Evolutionary conservation across 2,329 filamentous ascomycete species (phyloP).

Genomic region (Aspergillus chevalieri): DNA sequence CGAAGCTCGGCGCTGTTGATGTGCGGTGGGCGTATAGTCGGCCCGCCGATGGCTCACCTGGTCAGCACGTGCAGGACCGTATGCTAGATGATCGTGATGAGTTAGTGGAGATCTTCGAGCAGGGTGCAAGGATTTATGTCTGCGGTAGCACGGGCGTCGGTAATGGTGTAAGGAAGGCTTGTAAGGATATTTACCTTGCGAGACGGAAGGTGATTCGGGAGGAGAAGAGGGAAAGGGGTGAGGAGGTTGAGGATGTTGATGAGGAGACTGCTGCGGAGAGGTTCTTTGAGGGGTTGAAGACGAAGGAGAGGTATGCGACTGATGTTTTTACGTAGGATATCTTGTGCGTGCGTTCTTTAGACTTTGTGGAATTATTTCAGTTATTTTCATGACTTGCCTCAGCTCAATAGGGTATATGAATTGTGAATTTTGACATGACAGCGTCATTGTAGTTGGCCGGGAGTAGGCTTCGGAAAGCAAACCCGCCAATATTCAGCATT

Average conservation of each 20-base stretch:
- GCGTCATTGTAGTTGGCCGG: no score
- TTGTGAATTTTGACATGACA: no score
- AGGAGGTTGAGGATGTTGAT: slow-evolving; percentile 27
- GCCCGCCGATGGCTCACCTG: slow-evolving; percentile 41
- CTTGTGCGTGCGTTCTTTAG: not conserved
- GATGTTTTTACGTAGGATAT: slow-evolving; percentile 49
- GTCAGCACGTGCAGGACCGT: slow-evolving; percentile 50
- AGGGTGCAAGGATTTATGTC: slow-evolving; percentile 55
- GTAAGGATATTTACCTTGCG: slow-evolving; percentile 30
- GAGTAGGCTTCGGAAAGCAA: no score
- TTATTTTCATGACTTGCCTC: no score
- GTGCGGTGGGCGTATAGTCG: slow-evolving; percentile 58
- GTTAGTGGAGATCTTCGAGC: slow-evolving; percentile 40
- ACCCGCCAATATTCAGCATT: no score
- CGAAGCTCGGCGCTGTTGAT: slow-evolving; percentile 53
- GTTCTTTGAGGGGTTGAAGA: slow-evolving; percentile 23
- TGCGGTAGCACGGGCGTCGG: slow-evolving; percentile 56
- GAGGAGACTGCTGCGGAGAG: slow-evolving; percentile 22
- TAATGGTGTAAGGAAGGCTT: slow-evolving; percentile 41
- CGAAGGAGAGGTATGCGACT: slow-evolving; percentile 52
- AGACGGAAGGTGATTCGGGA: slow-evolving; percentile 25
- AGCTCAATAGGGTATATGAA: no score
- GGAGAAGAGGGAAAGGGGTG: slow-evolving; percentile 25
- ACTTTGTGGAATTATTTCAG: no score
- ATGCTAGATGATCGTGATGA: slow-evolving; percentile 44